Evolutionary conservation across 495 filamentous ascomycete species (phyloP).

Genomic region (Haplographium delicatum): DNA sequence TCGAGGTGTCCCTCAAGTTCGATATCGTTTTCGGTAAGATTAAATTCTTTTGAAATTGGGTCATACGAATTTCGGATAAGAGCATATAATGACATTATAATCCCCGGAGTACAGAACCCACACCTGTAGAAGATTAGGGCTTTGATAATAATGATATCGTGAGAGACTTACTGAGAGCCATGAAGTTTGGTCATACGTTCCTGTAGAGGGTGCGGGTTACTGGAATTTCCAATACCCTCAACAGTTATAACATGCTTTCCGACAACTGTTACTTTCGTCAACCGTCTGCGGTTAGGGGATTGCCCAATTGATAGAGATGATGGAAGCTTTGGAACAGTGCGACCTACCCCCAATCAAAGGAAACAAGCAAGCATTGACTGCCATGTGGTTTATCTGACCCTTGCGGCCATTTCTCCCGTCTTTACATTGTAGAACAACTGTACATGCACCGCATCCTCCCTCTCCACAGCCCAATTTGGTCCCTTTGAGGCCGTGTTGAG

Average conservation of each 20-base stretch:
- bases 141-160: background rate
- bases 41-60: slow-evolving; percentile 27
- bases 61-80: slow-evolving; percentile 36
- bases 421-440: slow-evolving; percentile 32
- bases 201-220: slow-evolving; percentile 36
- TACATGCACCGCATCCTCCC: slow-evolving; percentile 39
- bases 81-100: slow-evolving; percentile 39
- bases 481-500: slow-evolving; percentile 41
- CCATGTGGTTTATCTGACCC: slow-evolving; percentile 24
- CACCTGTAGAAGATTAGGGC: slow-evolving; percentile 7
- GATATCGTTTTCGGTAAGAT: slow-evolving; percentile 29
- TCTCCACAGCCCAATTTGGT: slow-evolving; percentile 56
- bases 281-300: too few species aligned
- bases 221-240: slow-evolving; percentile 33
- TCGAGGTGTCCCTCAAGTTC: slow-evolving; percentile 36
- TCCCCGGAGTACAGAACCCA: slow-evolving; percentile 35
- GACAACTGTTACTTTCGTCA: slow-evolving; percentile 23
- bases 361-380: slow-evolving; percentile 19
- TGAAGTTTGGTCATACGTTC: slow-evolving; percentile 38
- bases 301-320: too few species aligned
- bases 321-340: background rate
- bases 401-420: background rate
- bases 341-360: slow-evolving; percentile 18
- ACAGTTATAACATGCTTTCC: slow-evolving; percentile 40
- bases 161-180: slow-evolving; percentile 31